Conservation (phyloP, 176 grass and related monocot genomes). For the Juncus inflexus region DNA sequence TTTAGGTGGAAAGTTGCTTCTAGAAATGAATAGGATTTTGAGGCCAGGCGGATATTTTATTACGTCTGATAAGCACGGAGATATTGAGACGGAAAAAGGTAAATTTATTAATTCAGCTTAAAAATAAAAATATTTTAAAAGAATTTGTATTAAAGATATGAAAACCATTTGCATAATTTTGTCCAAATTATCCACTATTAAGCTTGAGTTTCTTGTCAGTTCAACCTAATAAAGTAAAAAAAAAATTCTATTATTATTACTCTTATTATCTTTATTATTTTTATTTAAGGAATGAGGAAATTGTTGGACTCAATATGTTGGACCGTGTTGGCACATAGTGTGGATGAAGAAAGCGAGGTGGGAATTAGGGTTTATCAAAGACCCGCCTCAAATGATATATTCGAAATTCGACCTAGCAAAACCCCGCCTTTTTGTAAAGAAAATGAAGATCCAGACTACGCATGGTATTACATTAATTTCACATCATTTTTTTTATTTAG, state of each 20-base stretch:
- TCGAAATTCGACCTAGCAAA: constrained; percentile 74
- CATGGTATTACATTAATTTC: constrained; percentile 44
- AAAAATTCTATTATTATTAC: too few species aligned
- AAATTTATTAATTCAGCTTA: background rate
- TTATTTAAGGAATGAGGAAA: constrained; percentile 69
- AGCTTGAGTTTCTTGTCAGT: too few species aligned
- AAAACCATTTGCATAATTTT: background rate
- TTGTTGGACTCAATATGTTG: constrained; percentile 76
- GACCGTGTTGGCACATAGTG: constrained; percentile 68
- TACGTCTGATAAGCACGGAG: constrained; percentile 71
- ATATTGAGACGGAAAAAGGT: constrained; percentile 95
- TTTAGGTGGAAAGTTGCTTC: constrained; percentile 75
- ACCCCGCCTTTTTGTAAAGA: constrained; percentile 84
- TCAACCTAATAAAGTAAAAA: too few species aligned
- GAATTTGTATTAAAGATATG: too few species aligned
- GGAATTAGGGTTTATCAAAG: constrained; percentile 90
- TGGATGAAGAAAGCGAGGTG: constrained; percentile 77
- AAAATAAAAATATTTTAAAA: background rate
- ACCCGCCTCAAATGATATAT: constrained; percentile 78
- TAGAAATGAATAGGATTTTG: constrained; percentile 94
- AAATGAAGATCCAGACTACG: constrained; percentile 63
- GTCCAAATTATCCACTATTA: too few species aligned
- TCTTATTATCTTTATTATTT: too few species aligned
- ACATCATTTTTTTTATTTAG: background rate
- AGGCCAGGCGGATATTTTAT: constrained; percentile 96